phyloP scores from a whole-genome alignment of 2,329 filamentous ascomycete genomes.

The Apiospora sp. region DNA sequence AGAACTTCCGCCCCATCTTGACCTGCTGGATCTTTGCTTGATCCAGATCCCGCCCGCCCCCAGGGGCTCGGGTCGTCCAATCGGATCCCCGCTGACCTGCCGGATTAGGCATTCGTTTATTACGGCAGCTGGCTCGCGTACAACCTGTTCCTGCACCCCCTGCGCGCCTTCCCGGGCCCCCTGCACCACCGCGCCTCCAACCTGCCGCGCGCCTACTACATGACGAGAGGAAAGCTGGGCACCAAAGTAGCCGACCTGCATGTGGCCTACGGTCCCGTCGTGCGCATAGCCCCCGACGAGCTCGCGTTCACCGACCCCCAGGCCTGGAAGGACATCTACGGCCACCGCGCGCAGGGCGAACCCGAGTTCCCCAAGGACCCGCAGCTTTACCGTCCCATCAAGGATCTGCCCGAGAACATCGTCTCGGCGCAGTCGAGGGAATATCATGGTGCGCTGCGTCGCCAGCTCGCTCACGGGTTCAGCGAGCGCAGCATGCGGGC shows the following conservation, averaged over 20 bases:
- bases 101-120: conserved; percentile 32
- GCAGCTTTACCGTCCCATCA: conserved; percentile 39
- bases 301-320: conserved; percentile 48
- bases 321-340: conserved; percentile 52
- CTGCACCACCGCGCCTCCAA: conserved; percentile 36
- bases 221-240: conserved; percentile 36
- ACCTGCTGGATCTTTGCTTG: not conserved
- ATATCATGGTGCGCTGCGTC: conserved; percentile 44
- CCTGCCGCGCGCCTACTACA: conserved; percentile 34
- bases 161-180: conserved; percentile 39
- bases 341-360: conserved; percentile 42
- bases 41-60: not conserved
- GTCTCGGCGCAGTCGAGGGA: conserved; percentile 41
- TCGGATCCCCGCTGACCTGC: conserved; percentile 7
- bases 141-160: conserved; percentile 41
- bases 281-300: conserved; percentile 52
- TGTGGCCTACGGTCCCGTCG: conserved; percentile 48
- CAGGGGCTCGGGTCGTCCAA: not conserved
- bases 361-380: conserved; percentile 42
- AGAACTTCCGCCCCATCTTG: not conserved
- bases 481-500: conserved; percentile 48
- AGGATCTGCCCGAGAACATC: conserved; percentile 39
- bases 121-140: conserved; percentile 35
- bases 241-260: conserved; percentile 42
- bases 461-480: conserved; percentile 50